Base-by-base conservation (phyloP, 306 rosid genomes). In the Cicer judaicum region DNA sequence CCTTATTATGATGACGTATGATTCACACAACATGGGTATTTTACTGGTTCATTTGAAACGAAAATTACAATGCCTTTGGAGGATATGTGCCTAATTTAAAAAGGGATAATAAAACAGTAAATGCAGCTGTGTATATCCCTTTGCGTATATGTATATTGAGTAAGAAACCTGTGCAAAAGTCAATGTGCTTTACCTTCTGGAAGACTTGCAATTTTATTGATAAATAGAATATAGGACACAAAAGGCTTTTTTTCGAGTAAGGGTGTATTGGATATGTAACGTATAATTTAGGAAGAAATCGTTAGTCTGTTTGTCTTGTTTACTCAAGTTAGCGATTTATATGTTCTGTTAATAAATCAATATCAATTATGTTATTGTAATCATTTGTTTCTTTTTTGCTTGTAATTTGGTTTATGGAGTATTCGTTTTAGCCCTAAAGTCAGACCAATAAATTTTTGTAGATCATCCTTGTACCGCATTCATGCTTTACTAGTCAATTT, bases 151-250 rank as follows among this genome's bases (percentile, higher is more conserved):
- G 71, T 67, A 21, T 46, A 10, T 29, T 24, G 36, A 15, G n/a
- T 40, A 44, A 14, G 48, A 47, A 64, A 18, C 8, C 39, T 49
- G 10, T 40, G 19, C 66, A 36, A 67, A 67, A 56, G 57, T 66
- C 13, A 50, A 29, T 67, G 36, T 74, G 49, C 50, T 73, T 56
- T 73, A 64, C 54, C 64, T 68, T 67, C 34, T 4, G 40, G 68
- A 48, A 41, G 39, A n/a, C 24, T 73, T 53, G 36, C 46, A 7
- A 49, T 48, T 38, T 16, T n/a, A 40, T 61, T 71, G 60, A 66
- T 19, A 41, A 75, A 14, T 74, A 47, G 70, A 73, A 29, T 57
- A 34, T 78, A 41, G 70, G 69, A 44, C 43, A 11, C 42, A 60
- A 65, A 46, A 24, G 46, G 44, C 10, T 8, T 67, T 75, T 61